Percentiles rank a stretch among this genome's conserved stretches.
Evolutionary conservation across 768 basidiomycete species (phyloP).

Genomic region (Dacryopinax primogenitus): DNA sequence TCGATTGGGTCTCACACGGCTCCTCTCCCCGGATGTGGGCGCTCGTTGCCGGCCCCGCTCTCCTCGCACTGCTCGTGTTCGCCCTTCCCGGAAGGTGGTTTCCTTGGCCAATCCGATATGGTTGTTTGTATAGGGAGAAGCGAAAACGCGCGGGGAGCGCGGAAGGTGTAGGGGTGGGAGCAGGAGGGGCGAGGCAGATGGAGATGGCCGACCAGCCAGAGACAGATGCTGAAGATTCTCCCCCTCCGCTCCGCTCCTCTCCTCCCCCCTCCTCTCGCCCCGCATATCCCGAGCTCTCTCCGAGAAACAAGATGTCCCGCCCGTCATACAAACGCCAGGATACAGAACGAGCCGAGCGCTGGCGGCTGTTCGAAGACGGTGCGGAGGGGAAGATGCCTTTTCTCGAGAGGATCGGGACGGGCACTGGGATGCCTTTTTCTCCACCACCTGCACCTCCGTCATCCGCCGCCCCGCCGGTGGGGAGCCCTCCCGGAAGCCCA

Average conservation of each 20-base stretch:
- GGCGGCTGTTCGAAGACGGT: background rate
- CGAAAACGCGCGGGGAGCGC: too few species aligned
- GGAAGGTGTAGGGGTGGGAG: too few species aligned
- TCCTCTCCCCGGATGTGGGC: constrained; percentile 16
- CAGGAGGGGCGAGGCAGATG: too few species aligned
- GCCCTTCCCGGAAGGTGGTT: constrained; percentile 16
- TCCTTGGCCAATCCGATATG: constrained; percentile 6
- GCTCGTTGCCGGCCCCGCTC: constrained; percentile 14
- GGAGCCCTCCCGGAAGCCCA: too few species aligned
- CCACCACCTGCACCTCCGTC: background rate
- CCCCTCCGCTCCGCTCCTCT: too few species aligned
- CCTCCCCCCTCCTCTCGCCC: too few species aligned
- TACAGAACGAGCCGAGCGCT: background rate
- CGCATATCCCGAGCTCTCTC: too few species aligned
- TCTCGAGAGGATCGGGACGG: background rate
- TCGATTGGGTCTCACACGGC: constrained; percentile 19
- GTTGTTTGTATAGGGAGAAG: background rate
- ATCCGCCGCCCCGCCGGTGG: too few species aligned
- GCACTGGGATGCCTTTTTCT: background rate
- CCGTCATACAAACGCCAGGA: background rate
- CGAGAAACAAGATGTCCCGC: background rate
- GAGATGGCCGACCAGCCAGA: too few species aligned
- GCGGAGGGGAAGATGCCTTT: background rate
- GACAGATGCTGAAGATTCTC: too few species aligned
- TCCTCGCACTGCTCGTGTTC: constrained; percentile 13